Base-by-base conservation (phyloP, 257 asterid species). In the Jacaranda mimosifolia region DNA sequence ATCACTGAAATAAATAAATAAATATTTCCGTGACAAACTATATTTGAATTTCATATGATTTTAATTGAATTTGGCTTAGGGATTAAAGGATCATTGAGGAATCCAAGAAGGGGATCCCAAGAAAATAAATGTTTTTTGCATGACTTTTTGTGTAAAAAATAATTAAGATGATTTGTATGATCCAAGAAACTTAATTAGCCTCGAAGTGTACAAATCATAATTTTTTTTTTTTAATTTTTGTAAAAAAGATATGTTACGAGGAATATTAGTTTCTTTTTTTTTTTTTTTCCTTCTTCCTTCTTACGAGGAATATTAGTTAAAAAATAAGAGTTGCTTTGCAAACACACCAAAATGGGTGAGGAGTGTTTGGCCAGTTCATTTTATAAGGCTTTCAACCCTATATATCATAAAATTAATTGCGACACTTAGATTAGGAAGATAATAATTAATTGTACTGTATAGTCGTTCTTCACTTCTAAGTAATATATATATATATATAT, bases 151-250 rank as follows among this genome's bases (percentile, higher is more conserved):
- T 56, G 70, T 15, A 66, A 66, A 81, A 43, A 53, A 56, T 64
- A 59, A 68, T 68, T n/a, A 60, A 63, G 45, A n/a, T 71, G 9
- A 63, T 40, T 84, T 84, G 88, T 66, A 78, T 67, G 88, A 84
- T 84, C 85, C 88, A 81, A 84, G 83, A 84, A 75, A 14, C 65
- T 48, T 63, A n/a, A n/a, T n/a, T n/a, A 56, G 58, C 68, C 79
- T 78, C 83, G 86, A 55, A 8, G 36, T 63, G 12, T 63, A 55
- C 75, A 74, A 77, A 46, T 70, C 15, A 60, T 68, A 17, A 13
- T 26, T 42, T 65, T 65, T 14, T 42, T 57, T 65, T 70, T 63
- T 40, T 53, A 38, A 62, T 49, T 38, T 69, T 43, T 36, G 51
- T 12, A 39, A 21, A 15, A 51, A 21, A 40, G 11, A 62, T 15